Percentiles rank a stretch among this genome's conserved stretches.
Conservation (phyloP, 345 rosid genomes). For the Dovyalis caffra region DNA sequence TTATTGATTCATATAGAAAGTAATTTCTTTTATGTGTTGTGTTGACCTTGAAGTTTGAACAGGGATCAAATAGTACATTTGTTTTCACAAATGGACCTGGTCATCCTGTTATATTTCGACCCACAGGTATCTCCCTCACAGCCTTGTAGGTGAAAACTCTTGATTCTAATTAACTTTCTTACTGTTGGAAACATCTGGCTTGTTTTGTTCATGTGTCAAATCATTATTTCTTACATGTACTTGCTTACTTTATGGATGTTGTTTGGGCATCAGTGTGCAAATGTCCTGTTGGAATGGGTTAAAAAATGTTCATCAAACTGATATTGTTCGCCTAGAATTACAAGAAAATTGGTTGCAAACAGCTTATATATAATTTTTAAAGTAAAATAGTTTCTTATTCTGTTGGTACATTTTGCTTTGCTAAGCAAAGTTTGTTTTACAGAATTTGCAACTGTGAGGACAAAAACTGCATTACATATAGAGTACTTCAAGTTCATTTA, state of each 20-base stretch:
- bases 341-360: neutral
- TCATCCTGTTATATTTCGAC: constrained; percentile 58
- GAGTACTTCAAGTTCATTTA: neutral
- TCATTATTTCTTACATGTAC: neutral
- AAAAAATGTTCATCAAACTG: neutral
- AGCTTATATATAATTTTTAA: neutral
- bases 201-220: neutral
- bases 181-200: neutral
- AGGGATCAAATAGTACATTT: constrained; percentile 91
- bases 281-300: neutral
- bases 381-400: neutral
- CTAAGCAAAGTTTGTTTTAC: neutral
- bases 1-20: constrained; percentile 2
- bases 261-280: neutral
- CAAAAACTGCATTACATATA: neutral
- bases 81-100: constrained; percentile 82
- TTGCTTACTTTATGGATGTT: neutral
- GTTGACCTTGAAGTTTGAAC: constrained; percentile 28
- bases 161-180: neutral
- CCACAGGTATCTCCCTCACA: constrained; percentile 60
- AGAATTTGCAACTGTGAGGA: neutral
- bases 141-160: neutral
- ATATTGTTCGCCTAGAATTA: neutral
- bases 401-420: neutral
- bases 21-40: neutral